Conservation (phyloP, 768 basidiomycete genomes). For the Mycena maculata region DNA sequence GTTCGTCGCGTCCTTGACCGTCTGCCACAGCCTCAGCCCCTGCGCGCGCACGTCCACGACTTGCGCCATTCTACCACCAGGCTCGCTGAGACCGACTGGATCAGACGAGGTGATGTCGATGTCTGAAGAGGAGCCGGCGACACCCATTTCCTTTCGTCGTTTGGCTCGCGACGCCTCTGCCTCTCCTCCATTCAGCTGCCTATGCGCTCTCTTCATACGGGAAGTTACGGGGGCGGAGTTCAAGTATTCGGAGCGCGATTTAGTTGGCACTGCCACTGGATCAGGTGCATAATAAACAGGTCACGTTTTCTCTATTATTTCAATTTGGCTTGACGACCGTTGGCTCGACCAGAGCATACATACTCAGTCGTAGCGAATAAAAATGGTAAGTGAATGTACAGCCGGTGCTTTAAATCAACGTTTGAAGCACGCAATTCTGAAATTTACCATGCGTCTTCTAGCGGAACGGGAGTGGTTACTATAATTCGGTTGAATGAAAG, state of each 20-base stretch:
- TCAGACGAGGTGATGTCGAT: conserved; percentile 53
- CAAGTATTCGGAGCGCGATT: too few relatives aligned
- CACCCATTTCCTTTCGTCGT: conserved; percentile 49
- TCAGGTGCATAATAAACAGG: too few relatives aligned
- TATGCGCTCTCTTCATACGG: conserved; percentile 51
- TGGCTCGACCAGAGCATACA: too few relatives aligned
- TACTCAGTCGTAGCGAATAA: too few relatives aligned
- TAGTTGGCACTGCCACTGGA: too few relatives aligned
- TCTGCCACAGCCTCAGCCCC: conserved; percentile 80
- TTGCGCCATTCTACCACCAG: conserved; percentile 39
- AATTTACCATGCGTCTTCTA: conserved; percentile 57
- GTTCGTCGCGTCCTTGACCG: conserved; percentile 84
- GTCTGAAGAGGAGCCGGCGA: conserved; percentile 52
- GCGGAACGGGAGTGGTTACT: conserved; percentile 72
- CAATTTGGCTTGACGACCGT: too few relatives aligned
- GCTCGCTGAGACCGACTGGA: conserved; percentile 43
- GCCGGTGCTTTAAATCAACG: background rate
- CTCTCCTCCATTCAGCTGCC: conserved; percentile 48
- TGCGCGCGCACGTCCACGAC: conserved; percentile 66
- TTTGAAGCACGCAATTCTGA: conserved; percentile 59
- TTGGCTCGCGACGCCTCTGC: conserved; percentile 57
- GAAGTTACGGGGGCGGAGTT: too few relatives aligned
- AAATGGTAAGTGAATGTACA: background rate
- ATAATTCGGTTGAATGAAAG: background rate
- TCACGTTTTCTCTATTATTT: too few relatives aligned